Base-by-base conservation (phyloP, 331 rosid genomes). In the Erythrophleum ivorense region DNA sequence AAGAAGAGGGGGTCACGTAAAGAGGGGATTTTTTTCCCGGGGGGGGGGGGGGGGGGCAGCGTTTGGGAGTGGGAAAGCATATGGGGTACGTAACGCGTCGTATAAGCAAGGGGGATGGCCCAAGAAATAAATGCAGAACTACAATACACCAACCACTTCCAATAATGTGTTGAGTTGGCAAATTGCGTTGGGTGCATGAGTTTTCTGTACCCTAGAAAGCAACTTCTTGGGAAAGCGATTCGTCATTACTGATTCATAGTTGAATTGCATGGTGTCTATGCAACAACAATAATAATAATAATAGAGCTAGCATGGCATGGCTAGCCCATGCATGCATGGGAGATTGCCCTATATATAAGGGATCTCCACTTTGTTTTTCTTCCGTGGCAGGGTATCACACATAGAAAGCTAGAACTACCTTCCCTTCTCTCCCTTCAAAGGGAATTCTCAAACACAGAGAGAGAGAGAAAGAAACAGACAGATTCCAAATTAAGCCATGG, bases 111-210 rank as follows among this genome's bases (percentile, higher is more conserved):
- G 4, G 50, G 50, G 83, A 15, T 78, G 89, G 82, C 77, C 83
- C 70, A 66, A 29, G 67, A 7, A 82, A 49, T 81, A 78, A 85
- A 49, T 80, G 57, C 53, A 49, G 78, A 77, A 76, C 81, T 53
- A 75, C 84, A 73, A 34, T 16, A n/a, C 67, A 74, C 50, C 88
- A n/a, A 59, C 63, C 16, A 41, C 71, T 76, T 62, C 19, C 77
- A 80, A 75, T 16, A 75, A 34, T 33, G 58, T 53, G 90, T 65
- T 86, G 90, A 86, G 86, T 59, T 91, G 87, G 82, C 92, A 85
- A 72, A 72, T 71, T 43, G 11, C n/a, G 24, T 12, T 41, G 80
- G 83, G 87, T 85, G 83, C 71, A 80, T 74, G 71, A 70, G 29
- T 45, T 69, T 60, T 72, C 71, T 81, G 88, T 83, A 82, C 88